Base-by-base conservation (phyloP, 2,329 filamentous ascomycete species). In the Pseudovirgaria hyperparasitica region DNA sequence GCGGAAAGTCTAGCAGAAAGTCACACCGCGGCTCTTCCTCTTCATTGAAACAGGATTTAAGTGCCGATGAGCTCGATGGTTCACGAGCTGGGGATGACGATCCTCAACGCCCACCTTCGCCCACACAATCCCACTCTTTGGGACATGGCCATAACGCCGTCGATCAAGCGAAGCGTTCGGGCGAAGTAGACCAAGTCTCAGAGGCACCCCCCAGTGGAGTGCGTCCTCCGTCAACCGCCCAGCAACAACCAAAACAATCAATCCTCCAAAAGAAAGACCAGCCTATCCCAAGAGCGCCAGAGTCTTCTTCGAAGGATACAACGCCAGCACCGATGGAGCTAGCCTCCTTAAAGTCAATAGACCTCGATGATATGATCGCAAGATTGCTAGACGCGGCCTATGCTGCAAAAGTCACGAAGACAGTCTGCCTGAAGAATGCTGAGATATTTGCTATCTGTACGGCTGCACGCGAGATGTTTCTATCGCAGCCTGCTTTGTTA, bases 361-460 rank as follows among this genome's bases (percentile, higher is more conserved):
- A 98, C 50, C 65, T 98, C 16, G 90, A 98, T 48, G 90, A 98
- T 49, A 94, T 92, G 66, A 98, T 98, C 50, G 85, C 86, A 45
- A 76, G 90, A 22, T 70, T 98, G 22, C 64, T 98, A 28, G 90
- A 98, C 54, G 87, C 90, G 7, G 90, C 82, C 9, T 98, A 98
- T 50, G 81, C 85, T 23, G 85, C 85, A 39, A 98, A 98, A 57
- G 82, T 94, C 42, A 96, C 90, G 36, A 98, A 98, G 65, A 84
- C 85, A 13, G 87, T 96, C 14, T 94, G 86, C 43, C 65, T 98
- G 34, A 94, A 93, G 64, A 96, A 98, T 50, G 90, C 90, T 20
- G 90, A 98, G 55, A 96, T 98, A 38, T 80, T 77, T 24, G 85
- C 87, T 33, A 87, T 98, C 38, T 98, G 90, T 54, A 74, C 80